phyloP scores from a whole-genome alignment of 2,329 filamentous ascomycete species.

The Fusarium humuli region DNA sequence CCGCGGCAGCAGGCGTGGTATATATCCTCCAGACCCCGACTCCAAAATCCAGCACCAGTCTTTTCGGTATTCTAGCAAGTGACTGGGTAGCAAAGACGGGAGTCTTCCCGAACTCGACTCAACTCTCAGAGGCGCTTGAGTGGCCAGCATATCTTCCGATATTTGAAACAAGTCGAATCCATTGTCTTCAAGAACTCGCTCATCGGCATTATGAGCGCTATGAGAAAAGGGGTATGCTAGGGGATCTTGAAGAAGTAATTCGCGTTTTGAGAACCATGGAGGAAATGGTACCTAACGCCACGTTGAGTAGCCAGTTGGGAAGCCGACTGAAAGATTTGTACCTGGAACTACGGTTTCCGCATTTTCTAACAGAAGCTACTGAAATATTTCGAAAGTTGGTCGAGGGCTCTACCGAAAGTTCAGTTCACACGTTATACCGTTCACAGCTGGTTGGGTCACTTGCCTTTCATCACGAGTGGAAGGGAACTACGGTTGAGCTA shows the following conservation, averaged over 20 bases:
- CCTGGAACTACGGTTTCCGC: background rate
- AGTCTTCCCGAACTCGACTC: background rate
- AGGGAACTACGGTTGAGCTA: rapidly evolving
- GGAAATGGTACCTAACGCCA: background rate
- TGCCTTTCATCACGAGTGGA: background rate
- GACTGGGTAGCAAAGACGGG: background rate
- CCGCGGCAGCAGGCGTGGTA: background rate
- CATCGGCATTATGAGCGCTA: background rate
- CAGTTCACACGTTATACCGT: rapidly evolving
- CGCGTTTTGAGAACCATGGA: background rate
- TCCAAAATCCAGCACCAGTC: background rate
- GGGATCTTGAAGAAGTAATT: background rate
- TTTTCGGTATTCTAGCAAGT: background rate
- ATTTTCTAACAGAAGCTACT: background rate
- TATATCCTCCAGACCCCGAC: background rate
- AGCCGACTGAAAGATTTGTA: background rate
- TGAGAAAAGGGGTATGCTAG: background rate
- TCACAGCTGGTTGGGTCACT: background rate
- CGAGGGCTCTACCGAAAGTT: rapidly evolving
- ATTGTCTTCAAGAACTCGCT: background rate
- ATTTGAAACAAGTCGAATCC: background rate
- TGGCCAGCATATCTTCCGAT: background rate
- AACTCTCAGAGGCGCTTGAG: background rate
- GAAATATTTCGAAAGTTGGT: background rate
- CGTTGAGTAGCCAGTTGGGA: background rate